Percentiles rank a stretch among this genome's conserved stretches.
Conservation (phyloP, 352 stramenopile species). For the Globisporangium heterothallicum region DNA sequence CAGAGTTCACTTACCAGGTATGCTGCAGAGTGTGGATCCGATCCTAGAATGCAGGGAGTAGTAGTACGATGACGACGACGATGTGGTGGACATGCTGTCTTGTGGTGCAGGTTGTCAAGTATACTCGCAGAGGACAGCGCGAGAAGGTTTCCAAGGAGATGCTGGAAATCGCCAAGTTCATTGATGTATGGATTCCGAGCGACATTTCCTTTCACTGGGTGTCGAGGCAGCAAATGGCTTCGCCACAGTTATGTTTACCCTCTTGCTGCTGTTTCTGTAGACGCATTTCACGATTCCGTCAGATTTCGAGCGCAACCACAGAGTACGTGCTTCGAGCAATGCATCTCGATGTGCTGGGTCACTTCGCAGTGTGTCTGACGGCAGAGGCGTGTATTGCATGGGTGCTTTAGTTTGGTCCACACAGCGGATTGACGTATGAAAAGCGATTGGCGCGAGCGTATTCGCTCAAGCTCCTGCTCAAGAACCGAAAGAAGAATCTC, state of each 20-base stretch:
- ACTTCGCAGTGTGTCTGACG: neutral
- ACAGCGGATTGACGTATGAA: conserved; percentile 59
- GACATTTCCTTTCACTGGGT: no score
- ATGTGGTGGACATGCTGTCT: no score
- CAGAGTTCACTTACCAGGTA: conserved; percentile 54
- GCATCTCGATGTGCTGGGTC: neutral
- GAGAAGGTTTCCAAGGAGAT: conserved; percentile 28
- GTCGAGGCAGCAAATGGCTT: no score
- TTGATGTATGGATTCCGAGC: conserved; percentile 23
- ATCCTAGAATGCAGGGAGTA: no score
- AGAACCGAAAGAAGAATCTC: conserved; percentile 13
- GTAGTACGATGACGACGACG: no score
- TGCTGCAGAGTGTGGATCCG: neutral
- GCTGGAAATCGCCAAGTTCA: conserved; percentile 39
- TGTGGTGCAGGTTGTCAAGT: conserved; percentile 39
- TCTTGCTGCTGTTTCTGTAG: conserved; percentile 15
- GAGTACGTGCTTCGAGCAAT: conserved; percentile 16
- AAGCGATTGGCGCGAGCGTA: conserved; percentile 50
- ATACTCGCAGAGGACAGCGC: conserved; percentile 30
- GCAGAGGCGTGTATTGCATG: neutral
- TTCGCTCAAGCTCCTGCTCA: conserved; percentile 40
- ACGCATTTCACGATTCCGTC: conserved; percentile 36
- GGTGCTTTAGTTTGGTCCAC: conserved; percentile 39
- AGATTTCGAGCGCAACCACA: conserved; percentile 44
- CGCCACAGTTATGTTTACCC: no score